Base-by-base conservation (phyloP, 2,329 filamentous ascomycete species). In the Penicillium sp. region DNA sequence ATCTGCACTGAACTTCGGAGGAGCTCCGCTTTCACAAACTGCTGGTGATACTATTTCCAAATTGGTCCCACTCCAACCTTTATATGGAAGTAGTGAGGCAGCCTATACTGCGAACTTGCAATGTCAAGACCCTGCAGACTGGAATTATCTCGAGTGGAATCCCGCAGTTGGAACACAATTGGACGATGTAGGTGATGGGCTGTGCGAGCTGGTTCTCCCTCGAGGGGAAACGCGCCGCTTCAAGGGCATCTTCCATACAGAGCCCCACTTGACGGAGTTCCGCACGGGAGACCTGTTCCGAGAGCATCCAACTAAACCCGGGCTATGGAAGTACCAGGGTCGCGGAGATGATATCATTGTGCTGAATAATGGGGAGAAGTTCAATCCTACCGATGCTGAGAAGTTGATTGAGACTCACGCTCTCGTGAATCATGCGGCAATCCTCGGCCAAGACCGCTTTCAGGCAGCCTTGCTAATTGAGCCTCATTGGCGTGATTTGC, bases 261-360 rank as follows among this genome's bases (percentile, higher is more conserved):
- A 61, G 42, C 61, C 62, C 4, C 40, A 59, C 7, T 8, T 57
- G 10, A 34, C 54, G 13, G 56, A 61, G 43, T 62, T 52, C 43
- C 34, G 18, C 10, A 61, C 55, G 0, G 58, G 56, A 13, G 63
- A 65, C 22, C 45, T 65, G 5, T 66, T 53, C 41, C 29, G 32
- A 5, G 43, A 34, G 1, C 63, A 66, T 42, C 56, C 61, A 2
- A 49, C 40, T 2, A 48, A 51, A 16, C 27, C 56, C 8, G 31
- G 62, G n/a, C 50, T 54, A 43, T 63, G 61, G 62, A 43, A 27
- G 1, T 61, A 56, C 21, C 27, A 47, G 34, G 54, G 54, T 14
- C 58, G 54, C n/a, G 43, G 40, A 4, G 66, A 68, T 45, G 64
- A 68, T 49, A 53, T 66, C 27, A 60, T 68, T n/a, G 65, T 66